Percentiles rank a stretch among this genome's conserved stretches.
These are phyloP conservation scores for Spiraea crenata DNA, from an alignment of 331 rosid genomes.

Conservation along the genomic window DNA sequence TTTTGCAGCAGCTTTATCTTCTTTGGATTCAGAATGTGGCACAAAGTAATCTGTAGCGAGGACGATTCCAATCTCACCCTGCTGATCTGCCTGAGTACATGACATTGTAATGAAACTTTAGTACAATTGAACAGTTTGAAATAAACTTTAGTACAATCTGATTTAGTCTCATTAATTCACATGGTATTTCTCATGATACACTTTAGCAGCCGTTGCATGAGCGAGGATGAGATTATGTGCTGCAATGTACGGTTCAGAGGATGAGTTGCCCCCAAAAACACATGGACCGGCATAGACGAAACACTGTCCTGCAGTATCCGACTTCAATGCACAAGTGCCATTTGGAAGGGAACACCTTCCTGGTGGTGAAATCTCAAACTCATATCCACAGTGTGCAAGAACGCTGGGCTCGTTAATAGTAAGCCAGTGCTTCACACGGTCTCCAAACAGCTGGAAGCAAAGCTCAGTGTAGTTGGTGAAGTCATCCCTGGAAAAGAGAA, in stretches of 20 bases:
- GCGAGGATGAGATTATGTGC: conserved; percentile 24
- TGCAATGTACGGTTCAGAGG: conserved; percentile 31
- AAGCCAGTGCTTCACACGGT: conserved; percentile 34
- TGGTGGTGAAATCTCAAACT: conserved; percentile 20
- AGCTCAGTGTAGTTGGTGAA: conserved; percentile 26
- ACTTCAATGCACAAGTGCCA: neutral
- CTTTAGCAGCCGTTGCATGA: conserved; percentile 19
- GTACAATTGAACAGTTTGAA: too few species aligned
- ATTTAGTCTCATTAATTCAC: too few species aligned
- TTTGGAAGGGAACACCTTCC: conserved; percentile 14
- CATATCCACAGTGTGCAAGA: neutral
- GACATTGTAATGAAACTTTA: too few species aligned
- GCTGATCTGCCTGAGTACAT: conserved; percentile 21
- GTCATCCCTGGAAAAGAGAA: conserved; percentile 25
- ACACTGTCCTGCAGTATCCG: neutral
- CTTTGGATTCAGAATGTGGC: conserved; percentile 25
- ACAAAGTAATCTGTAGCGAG: conserved; percentile 16
- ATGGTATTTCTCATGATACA: conserved; percentile 20
- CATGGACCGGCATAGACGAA: neutral
- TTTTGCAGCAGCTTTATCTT: conserved; percentile 26
- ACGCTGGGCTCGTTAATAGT: conserved; percentile 32
- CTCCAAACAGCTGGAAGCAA: conserved; percentile 35
- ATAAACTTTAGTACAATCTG: too few species aligned
- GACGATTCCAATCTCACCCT: conserved; percentile 26
- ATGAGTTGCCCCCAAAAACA: conserved; percentile 13